Base-by-base conservation (phyloP, 192 early-diverging fungal genomes). In the Fimicolochytrium jonesii region DNA sequence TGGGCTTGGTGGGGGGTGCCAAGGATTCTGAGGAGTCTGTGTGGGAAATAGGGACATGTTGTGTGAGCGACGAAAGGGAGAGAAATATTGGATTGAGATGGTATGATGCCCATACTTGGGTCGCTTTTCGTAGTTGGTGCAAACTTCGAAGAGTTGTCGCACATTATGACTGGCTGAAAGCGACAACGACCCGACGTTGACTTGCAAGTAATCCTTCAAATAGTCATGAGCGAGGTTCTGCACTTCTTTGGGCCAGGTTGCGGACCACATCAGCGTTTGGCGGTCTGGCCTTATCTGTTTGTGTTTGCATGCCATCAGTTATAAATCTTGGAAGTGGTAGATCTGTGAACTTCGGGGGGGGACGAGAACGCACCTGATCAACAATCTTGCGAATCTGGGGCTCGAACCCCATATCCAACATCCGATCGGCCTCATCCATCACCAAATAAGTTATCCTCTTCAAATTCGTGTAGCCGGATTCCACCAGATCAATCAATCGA, bases 211-310 rank as follows among this genome's bases (percentile, higher is more conserved):
- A 45, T 94, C 92, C 10, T 87, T 72, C 51, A 95, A 74, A 61
- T 90, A 98, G 61, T 93, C 91, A 46, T 86, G 78, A n/a, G 93
- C 95, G 11, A 98, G 82, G 59, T 78, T 75, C 68, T 95, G 88
- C 11, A 98, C 93, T 45, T 92, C 88, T 76, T 93, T 93, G 39
- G 95, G 95, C 94, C 94, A 98, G 3, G 95, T 98, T 10, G 95
- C 95, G 68, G 89, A 91, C 91, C 93, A 98, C 92, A 98, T 94
- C 42, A 98, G 83, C 15, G 95, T 98, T 71, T 98, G 95, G 49
- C 95, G 79, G 60, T 98, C 94, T 32, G 93, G 94, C 5, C 93
- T 83, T 71, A 95, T 95, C 64, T 73, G 56, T 9, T 64, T 34
- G 25, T 23, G n/a, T 41, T 9, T 13, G 13, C 25, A 23, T 48